Evolutionary conservation across 768 basidiomycete genomes (phyloP).

Genomic region (Collybia mongolica): DNA sequence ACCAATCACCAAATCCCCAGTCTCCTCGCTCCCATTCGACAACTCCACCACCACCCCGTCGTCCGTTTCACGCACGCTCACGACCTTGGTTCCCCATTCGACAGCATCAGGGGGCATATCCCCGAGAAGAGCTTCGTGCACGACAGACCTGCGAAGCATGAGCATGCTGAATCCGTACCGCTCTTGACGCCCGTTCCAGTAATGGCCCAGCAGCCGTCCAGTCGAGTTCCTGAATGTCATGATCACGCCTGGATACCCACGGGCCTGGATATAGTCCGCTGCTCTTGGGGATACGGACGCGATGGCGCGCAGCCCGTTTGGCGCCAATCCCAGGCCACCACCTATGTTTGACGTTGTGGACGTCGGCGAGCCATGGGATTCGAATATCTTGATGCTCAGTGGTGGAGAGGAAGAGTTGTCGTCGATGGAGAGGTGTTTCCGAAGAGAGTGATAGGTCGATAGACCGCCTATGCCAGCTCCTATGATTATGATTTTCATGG

Average conservation of each 20-base stretch:
- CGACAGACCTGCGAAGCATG: slow-evolving; percentile 29
- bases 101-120: slow-evolving; percentile 26
- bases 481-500: slow-evolving; percentile 33
- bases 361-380: slow-evolving; percentile 26
- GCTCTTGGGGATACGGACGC: slow-evolving; percentile 25
- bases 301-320: slow-evolving; percentile 37
- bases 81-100: slow-evolving; percentile 28
- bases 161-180: slow-evolving; percentile 30
- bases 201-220: slow-evolving; percentile 30
- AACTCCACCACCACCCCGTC: slow-evolving; percentile 25
- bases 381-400: slow-evolving; percentile 26
- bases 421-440: slow-evolving; percentile 23
- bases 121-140: slow-evolving; percentile 31
- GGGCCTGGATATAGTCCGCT: slow-evolving; percentile 25
- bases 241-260: slow-evolving; percentile 19
- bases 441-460: slow-evolving; percentile 27
- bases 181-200: slow-evolving; percentile 24
- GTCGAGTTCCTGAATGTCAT: slow-evolving; percentile 32
- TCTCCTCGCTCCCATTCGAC: slow-evolving; percentile 28
- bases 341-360: slow-evolving; percentile 26
- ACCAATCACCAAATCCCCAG: slow-evolving; percentile 36
- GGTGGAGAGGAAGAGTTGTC: slow-evolving; percentile 12
- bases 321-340: slow-evolving; percentile 36
- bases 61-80: slow-evolving; percentile 22
- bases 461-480: slow-evolving; percentile 35